These are phyloP conservation scores for Ustanciosporium gigantosporum DNA, from an alignment of 1,284 basidiomycete species.

Conservation along the genomic window DNA sequence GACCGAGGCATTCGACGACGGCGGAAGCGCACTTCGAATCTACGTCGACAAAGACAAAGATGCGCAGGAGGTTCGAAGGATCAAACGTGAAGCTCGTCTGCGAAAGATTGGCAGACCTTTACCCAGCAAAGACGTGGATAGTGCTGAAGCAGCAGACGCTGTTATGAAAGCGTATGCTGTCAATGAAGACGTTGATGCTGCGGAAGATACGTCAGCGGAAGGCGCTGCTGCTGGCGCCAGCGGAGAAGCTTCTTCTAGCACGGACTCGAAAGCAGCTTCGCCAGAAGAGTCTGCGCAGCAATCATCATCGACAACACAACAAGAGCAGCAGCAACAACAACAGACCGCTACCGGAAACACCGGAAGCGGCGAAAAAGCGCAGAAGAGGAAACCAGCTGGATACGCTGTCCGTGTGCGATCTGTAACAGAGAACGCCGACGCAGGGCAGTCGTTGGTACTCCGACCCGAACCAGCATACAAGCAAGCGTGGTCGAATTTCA, in stretches of 20 bases:
- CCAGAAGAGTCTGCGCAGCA: not conserved
- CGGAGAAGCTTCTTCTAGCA: not conserved
- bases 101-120: slow-evolving; percentile 54
- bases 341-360: no score
- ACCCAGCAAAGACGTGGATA: slow-evolving; percentile 53
- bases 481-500: slow-evolving; percentile 47
- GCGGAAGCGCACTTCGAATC: slow-evolving; percentile 70
- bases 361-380: not conserved
- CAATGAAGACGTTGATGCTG: slow-evolving; percentile 20
- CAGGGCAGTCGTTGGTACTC: slow-evolving; percentile 49
- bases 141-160: slow-evolving; percentile 33
- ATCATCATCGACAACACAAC: not conserved
- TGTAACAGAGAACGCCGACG: slow-evolving; percentile 33
- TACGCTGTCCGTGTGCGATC: slow-evolving; percentile 45
- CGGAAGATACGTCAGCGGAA: no score
- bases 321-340: no score
- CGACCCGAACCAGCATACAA: slow-evolving; percentile 51
- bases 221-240: slow-evolving; percentile 7
- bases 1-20: slow-evolving; percentile 90
- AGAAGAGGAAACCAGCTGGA: slow-evolving; percentile 33
- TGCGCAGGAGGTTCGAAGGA: slow-evolving; percentile 68
- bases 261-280: not conserved
- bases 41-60: slow-evolving; percentile 68
- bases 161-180: slow-evolving; percentile 43
- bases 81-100: slow-evolving; percentile 53